phyloP scores from a whole-genome alignment of 2,329 filamentous ascomycete genomes.

The Penicillium capsulatum region DNA sequence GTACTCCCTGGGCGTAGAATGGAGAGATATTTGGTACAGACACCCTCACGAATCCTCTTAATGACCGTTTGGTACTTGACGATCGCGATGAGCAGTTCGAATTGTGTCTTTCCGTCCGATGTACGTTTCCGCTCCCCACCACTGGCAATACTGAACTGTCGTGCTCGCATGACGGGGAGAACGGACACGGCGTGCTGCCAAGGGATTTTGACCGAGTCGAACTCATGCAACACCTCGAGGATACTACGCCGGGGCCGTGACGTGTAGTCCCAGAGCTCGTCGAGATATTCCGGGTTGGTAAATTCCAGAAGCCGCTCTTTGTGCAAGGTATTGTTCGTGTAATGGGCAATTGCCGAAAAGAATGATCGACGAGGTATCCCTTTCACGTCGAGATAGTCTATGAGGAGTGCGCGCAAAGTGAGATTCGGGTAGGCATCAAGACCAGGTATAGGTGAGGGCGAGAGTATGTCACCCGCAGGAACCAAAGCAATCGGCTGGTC shows the following conservation, averaged over 20 bases:
- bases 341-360: constrained; percentile 72
- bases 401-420: constrained; percentile 72
- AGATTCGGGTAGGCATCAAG: constrained; percentile 35
- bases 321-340: constrained; percentile 68
- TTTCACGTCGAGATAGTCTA: constrained; percentile 81
- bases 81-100: constrained; percentile 78
- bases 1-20: constrained; percentile 55
- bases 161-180: constrained; percentile 77
- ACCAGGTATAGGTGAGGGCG: constrained; percentile 33
- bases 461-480: constrained; percentile 20
- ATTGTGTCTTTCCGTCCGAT: constrained; percentile 41
- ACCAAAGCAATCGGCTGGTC: constrained; percentile 62
- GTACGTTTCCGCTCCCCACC: constrained; percentile 51
- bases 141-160: constrained; percentile 89
- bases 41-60: constrained; percentile 74
- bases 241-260: constrained; percentile 86
- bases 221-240: constrained; percentile 87
- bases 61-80: constrained; percentile 90
- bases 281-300: constrained; percentile 69
- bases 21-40: constrained; percentile 84
- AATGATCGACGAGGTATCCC: constrained; percentile 85
- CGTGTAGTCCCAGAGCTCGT: constrained; percentile 95
- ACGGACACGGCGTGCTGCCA: constrained; percentile 66
- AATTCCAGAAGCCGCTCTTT: constrained; percentile 81
- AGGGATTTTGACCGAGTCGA: constrained; percentile 76